Evolutionary conservation across 352 stramenopile species (phyloP).

Genomic region (Pythium folliculosum): DNA sequence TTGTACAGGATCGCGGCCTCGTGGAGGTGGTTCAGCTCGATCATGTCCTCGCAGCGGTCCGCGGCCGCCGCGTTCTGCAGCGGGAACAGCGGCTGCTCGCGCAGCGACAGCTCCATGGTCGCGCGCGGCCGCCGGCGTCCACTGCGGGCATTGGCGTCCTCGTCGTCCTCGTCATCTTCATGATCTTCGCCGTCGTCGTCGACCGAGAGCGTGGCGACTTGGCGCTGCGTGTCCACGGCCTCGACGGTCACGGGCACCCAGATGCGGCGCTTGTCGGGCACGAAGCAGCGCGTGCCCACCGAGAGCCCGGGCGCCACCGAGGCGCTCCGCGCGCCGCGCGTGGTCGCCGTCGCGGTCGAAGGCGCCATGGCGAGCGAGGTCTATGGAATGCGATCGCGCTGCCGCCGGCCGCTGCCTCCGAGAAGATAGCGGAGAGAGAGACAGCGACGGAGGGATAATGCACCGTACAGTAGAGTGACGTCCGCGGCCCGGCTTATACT

Average conservation of each 20-base stretch:
- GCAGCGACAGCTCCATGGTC: slow-evolving; percentile 39
- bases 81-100: slow-evolving; percentile 42
- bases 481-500: slow-evolving; percentile 2
- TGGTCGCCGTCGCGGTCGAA: neutral
- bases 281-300: slow-evolving; percentile 71
- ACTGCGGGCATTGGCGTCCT: slow-evolving; percentile 26
- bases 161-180: slow-evolving; percentile 28
- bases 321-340: slow-evolving; percentile 8
- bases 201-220: slow-evolving; percentile 46
- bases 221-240: slow-evolving; percentile 47
- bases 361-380: neutral
- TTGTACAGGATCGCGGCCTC: slow-evolving; percentile 91
- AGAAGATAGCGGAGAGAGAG: neutral
- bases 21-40: slow-evolving; percentile 85
- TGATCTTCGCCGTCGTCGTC: slow-evolving; percentile 38
- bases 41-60: slow-evolving; percentile 71
- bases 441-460: neutral
- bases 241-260: slow-evolving; percentile 80
- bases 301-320: slow-evolving; percentile 40
- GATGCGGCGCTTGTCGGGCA: slow-evolving; percentile 59
- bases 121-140: neutral
- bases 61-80: slow-evolving; percentile 58
- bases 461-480: neutral
- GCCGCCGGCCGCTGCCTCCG: too few species aligned
- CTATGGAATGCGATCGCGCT: neutral